Evolutionary conservation across 345 rosid genomes (phyloP).

Genomic region (Citrus sinensis): DNA sequence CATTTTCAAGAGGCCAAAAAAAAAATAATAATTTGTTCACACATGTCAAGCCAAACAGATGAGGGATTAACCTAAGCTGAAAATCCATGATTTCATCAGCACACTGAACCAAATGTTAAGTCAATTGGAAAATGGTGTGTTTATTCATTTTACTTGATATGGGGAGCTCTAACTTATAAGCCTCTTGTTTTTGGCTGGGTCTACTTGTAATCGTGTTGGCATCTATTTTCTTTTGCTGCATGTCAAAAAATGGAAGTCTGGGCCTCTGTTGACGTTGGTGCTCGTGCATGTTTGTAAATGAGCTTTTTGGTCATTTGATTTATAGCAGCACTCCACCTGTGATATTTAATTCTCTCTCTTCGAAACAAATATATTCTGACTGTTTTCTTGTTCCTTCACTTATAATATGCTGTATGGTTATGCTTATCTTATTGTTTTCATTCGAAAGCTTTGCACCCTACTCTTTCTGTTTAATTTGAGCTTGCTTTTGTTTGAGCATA

Average conservation of each 20-base stretch:
- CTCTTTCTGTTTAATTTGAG: neutral
- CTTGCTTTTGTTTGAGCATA: neutral
- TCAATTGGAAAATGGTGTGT: slow-evolving; percentile 2
- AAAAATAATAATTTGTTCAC: neutral
- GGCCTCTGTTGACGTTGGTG: neutral
- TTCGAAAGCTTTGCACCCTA: neutral
- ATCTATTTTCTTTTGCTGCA: neutral
- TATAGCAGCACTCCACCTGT: neutral
- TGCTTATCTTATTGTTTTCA: neutral
- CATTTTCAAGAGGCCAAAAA: neutral
- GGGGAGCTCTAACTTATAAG: neutral
- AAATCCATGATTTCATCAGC: neutral
- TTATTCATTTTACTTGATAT: neutral
- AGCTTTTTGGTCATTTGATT: neutral
- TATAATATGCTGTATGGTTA: neutral
- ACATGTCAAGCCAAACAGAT: neutral
- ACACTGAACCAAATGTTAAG: neutral
- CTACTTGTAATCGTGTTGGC: neutral
- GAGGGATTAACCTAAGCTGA: neutral
- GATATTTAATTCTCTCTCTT: neutral
- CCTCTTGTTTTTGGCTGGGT: neutral
- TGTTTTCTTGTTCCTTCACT: neutral
- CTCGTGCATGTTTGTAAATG: neutral
- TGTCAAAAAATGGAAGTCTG: neutral
- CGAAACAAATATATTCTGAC: neutral